phyloP scores from a whole-genome alignment of 495 filamentous ascomycete genomes.

The Penicillium samsonianum region DNA sequence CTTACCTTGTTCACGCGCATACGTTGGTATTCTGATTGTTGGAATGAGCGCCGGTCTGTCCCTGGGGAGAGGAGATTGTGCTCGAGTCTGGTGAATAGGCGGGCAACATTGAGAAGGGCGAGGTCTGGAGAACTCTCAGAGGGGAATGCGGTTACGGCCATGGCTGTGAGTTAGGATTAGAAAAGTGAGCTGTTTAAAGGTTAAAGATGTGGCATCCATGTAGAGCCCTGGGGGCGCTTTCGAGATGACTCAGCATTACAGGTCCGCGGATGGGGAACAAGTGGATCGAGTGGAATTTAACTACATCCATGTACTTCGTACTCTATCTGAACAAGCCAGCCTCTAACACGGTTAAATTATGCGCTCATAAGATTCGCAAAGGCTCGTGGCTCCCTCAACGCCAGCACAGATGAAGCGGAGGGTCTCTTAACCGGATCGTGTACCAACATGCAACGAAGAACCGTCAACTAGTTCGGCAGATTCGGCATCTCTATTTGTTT shows the following conservation, averaged over 20 bases:
- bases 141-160: slow-evolving; percentile 40
- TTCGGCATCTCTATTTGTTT: not conserved
- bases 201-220: not conserved
- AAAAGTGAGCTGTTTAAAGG: not conserved
- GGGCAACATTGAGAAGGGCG: slow-evolving; percentile 60
- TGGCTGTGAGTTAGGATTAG: slow-evolving; percentile 9
- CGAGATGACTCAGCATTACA: not conserved
- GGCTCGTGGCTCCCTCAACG: not conserved
- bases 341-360: no score
- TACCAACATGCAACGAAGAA: not conserved
- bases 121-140: slow-evolving; percentile 37
- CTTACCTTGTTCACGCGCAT: slow-evolving; percentile 53
- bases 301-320: not conserved
- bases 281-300: not conserved
- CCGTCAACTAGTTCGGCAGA: not conserved
- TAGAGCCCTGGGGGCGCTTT: not conserved
- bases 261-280: not conserved
- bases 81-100: slow-evolving; percentile 75
- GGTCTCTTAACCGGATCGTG: not conserved
- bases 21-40: slow-evolving; percentile 68
- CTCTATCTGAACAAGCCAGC: no score
- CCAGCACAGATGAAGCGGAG: not conserved
- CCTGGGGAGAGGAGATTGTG: slow-evolving; percentile 68
- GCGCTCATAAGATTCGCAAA: not conserved
- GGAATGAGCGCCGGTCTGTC: slow-evolving; percentile 58